Evolutionary conservation across 1,284 basidiomycete species (phyloP), one percentile per base, ranked within the genome.

Genomic region (Leucocoprinus gongylophorus): DNA sequence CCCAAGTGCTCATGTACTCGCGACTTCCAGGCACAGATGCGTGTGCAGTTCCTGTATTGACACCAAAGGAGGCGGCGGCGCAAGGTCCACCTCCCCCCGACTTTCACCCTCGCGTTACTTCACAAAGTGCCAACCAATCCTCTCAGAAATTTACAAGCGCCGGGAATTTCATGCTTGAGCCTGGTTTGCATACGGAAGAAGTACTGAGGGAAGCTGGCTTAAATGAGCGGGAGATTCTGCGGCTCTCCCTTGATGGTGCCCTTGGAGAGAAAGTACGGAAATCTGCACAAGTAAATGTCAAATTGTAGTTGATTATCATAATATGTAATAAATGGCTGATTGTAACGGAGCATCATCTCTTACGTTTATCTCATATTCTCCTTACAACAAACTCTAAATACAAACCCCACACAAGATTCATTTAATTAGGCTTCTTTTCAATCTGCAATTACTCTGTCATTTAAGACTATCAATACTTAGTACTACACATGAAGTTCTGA

Each of bases 31-130:
- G 77, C 28, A 85, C 80, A 7, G 90, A 93, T 56, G 83, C 88
- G 7, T 93, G 90, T 63, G 76, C 76, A 4, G 72, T 87, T 5
- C 88, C 90, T 0, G 85, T 93, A 15, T 72, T 91, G n/a, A 74
- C 76, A 2, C 76, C 82, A 0, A 57, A 66, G 21, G 85, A 88
- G 71, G 84, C 83, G 3, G 74, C 70, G 5, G 64, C n/a, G 18
- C 63, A 76, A 26, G 66, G 72, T 48, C 58, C 67, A 5, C 58
- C 63, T 5, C 59, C 76, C 20, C 80, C 83, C 5, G 57, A 59
- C 9, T 73, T 76, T 38, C 81, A 84, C 61, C 83, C 83, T 7
- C 63, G 61, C 18, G 63, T 82, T 12, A 62, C 54, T 50, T 69
- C 65, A 18, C 54, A 49, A 10, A 20, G 21, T 20, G 42, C 46